phyloP scores from a whole-genome alignment of 2,329 filamentous ascomycete genomes.

The Orbilia ellipsospora region DNA sequence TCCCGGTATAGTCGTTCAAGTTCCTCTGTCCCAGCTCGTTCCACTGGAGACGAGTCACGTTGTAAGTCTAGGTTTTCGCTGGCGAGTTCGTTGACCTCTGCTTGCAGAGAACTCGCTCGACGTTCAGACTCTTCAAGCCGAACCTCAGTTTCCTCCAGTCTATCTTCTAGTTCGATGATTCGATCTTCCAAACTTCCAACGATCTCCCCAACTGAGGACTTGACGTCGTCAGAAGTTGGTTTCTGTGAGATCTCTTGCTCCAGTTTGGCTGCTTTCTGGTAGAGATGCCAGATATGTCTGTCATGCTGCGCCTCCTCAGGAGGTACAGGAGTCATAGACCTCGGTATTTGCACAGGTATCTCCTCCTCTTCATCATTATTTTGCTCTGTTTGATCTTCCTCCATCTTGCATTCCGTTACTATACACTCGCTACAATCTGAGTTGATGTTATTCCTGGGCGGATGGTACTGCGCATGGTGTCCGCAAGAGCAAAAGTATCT shows the following conservation, averaged over 20 bases:
- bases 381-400: conserved; percentile 27
- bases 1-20: conserved; percentile 31
- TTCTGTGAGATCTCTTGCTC: conserved; percentile 53
- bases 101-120: conserved; percentile 36
- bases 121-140: conserved; percentile 50
- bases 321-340: conserved; percentile 44
- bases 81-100: conserved; percentile 44
- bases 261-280: conserved; percentile 52
- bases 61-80: conserved; percentile 45
- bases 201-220: conserved; percentile 29
- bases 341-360: conserved; percentile 25
- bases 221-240: conserved; percentile 40
- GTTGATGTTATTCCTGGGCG: conserved; percentile 39
- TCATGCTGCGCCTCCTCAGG: conserved; percentile 47
- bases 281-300: conserved; percentile 54
- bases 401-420: conserved; percentile 47
- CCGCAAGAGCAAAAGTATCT: conserved; percentile 55
- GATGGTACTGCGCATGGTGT: conserved; percentile 55
- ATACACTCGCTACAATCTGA: conserved; percentile 10
- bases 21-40: conserved; percentile 30
- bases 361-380: conserved; percentile 27
- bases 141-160: conserved; percentile 43
- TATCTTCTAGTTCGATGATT: conserved; percentile 43
- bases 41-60: conserved; percentile 23
- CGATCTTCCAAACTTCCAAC: conserved; percentile 39